Evolutionary conservation across 495 filamentous ascomycete species (phyloP).

Genomic region (Xylaria castorea): DNA sequence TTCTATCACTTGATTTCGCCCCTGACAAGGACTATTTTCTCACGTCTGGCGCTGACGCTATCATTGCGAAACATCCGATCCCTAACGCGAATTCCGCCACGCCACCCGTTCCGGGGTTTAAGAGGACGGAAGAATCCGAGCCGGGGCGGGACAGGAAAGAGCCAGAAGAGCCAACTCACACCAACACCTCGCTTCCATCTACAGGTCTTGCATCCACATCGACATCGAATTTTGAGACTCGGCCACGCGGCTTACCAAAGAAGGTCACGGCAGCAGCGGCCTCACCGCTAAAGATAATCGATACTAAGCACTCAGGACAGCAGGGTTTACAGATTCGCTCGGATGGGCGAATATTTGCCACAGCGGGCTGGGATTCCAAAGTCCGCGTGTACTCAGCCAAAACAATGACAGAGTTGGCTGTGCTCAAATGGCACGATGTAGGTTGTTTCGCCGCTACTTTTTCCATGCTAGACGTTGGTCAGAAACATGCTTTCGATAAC

Average conservation of each 20-base stretch:
- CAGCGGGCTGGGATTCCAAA: slow-evolving; percentile 89
- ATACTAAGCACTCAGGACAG: slow-evolving; percentile 90
- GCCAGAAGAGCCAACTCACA: neutral
- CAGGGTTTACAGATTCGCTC: slow-evolving; percentile 78
- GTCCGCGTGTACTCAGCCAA: slow-evolving; percentile 81
- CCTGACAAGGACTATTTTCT: slow-evolving; percentile 68
- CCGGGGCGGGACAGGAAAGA: slow-evolving; percentile 8
- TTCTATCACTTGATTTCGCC: slow-evolving; percentile 76
- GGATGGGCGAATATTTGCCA: slow-evolving; percentile 85
- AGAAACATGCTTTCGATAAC: neutral
- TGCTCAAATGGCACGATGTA: slow-evolving; percentile 93
- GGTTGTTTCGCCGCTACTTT: slow-evolving; percentile 90
- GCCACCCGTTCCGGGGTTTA: slow-evolving; percentile 10
- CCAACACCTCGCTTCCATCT: slow-evolving; percentile 38
- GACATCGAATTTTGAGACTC: slow-evolving; percentile 23
- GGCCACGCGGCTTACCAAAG: slow-evolving; percentile 27
- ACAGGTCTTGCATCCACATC: slow-evolving; percentile 30
- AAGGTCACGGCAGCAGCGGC: slow-evolving; percentile 34
- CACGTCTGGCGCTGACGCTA: slow-evolving; percentile 81
- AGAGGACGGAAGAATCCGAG: slow-evolving; percentile 2
- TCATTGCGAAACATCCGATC: slow-evolving; percentile 59
- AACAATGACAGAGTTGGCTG: slow-evolving; percentile 86
- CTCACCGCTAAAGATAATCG: slow-evolving; percentile 62
- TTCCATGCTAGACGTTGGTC: slow-evolving; percentile 53
- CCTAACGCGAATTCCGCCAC: slow-evolving; percentile 37